These are phyloP conservation scores for Pilobolus umbonatus DNA, from an alignment of 192 early-diverging fungal species.

Conservation along the genomic window DNA sequence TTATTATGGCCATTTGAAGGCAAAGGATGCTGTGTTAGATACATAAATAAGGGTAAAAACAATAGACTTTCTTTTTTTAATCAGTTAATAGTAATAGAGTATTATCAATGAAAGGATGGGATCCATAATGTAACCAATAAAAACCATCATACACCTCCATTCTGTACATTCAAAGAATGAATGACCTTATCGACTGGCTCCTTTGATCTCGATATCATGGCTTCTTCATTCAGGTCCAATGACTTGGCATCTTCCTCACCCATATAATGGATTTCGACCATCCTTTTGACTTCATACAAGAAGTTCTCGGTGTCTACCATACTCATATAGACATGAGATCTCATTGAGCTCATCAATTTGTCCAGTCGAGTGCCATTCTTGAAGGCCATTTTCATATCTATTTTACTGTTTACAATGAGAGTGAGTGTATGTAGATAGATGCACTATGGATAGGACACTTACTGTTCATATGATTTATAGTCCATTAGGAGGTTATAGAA, in stretches of 20 bases:
- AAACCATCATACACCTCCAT: no score
- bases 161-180: no score
- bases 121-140: no score
- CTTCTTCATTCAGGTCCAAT: no score
- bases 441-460: conserved; percentile 9
- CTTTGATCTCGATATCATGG: no score
- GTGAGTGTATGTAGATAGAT: not conserved
- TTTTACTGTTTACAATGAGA: conserved; percentile 27
- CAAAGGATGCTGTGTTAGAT: conserved; percentile 1
- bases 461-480: conserved; percentile 58
- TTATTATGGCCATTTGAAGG: conserved; percentile 31
- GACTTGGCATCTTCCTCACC: no score
- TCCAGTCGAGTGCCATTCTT: conserved; percentile 51
- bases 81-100: no score
- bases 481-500: conserved; percentile 53
- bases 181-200: no score
- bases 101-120: no score
- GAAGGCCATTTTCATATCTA: conserved; percentile 53
- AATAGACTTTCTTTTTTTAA: no score
- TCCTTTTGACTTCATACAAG: conserved; percentile 35
- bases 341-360: conserved; percentile 54
- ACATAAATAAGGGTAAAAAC: not conserved
- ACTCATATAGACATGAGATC: conserved; percentile 42
- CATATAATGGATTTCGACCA: conserved; percentile 33
- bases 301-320: conserved; percentile 31